Base-by-base conservation (phyloP, 1,284 basidiomycete genomes). In the Apiotrichum akiyoshidainum region DNA sequence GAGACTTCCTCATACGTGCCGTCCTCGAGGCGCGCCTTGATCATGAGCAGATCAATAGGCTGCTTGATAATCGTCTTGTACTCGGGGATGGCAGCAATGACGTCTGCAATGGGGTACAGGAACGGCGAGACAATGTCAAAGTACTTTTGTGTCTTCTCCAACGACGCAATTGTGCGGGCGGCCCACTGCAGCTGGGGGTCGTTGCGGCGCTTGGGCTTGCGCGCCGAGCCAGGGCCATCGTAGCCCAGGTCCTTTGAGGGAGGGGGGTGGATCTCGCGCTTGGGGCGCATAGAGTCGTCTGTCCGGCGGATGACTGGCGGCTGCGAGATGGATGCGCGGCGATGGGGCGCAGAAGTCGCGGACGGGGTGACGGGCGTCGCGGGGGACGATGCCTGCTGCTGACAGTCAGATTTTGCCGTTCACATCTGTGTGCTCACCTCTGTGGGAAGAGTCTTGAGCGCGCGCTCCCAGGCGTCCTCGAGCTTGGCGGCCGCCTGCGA, bases 261-360 rank as follows among this genome's bases (percentile, higher is more conserved):
- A 19, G 94, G 94, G 13, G 94, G 92, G 70, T 97, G 93, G 42
- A 97, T 94, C 76, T 98, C 95, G 54, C 95, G 89, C 80, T 97
- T 97, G 0, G 95, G 95, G 21, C 95, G 86, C n/a, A 85, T 83
- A 33, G 78, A 79, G 61, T 84, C 79, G 46, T 81, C 81, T 13
- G 76, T 77, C 9, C 77, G 73, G 26, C 77, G 74, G 39, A 75
- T 72, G 33, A 66, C 67, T 8, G 77, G 77, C 10, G 72, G 66
- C 55, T 76, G 75, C 2, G 74, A 74, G 45, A 76, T 61, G 26
- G 73, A 75, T 11, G 65, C 64, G 33, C 74, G 68, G 26, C 72
- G 71, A 31, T 66, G 58, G 44, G 33, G 40, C 41, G 46, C 46
- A 46, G 34, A 31, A 56, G 58, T 5, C 46, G 49, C 39, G 33